Base-by-base conservation (phyloP, 345 rosid species). In the Lepidium sativum region DNA sequence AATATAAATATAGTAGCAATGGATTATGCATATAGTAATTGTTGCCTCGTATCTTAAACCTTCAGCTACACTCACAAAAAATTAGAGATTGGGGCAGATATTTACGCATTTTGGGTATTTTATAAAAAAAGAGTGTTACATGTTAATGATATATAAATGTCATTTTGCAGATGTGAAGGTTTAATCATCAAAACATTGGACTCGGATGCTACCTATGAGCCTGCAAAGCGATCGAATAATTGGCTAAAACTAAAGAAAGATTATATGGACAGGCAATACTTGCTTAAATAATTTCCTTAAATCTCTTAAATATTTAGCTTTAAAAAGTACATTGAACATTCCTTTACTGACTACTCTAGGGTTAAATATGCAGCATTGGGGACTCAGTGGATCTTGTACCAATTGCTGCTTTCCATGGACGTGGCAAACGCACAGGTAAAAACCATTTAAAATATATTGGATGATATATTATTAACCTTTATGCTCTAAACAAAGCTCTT, bases 241-340 rank as follows among this genome's bases (percentile, higher is more conserved):
- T 90, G 99, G 97, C 83, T 94, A 51, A 94, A 90, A 74, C 71
- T 94, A 68, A 94, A 94, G 89, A 94, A 90, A 77, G 97, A 90
- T 82, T 94, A 88, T 56, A 94, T 85, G 89, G 97, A 90, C 50
- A 81, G 84, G 97, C 80, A 81, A 73, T 70, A 17, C 31, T 65
- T 50, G 37, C 38, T 48, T 16, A 7, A 18, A 53, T 20, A 11
- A 0, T 2, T 42, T 4, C 29, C 14, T 18, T 32, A 27, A 27
- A 23, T 65, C 54, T 40, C 38, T 48, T 16, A 10, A 18, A 44
- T 20, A 11, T 0, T 1, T 42, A 2, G 29, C 18, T 18, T 32
- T 11, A 10, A 33, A 67, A 27, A 13, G 31, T 45, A 42, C 33
- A 33, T 32, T 6, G 6, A 44, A 25, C 8, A 41, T 50, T 66